These are phyloP conservation scores for Themeda triandra DNA, from an alignment of 176 grass and related monocot species.

Conservation along the genomic window DNA sequence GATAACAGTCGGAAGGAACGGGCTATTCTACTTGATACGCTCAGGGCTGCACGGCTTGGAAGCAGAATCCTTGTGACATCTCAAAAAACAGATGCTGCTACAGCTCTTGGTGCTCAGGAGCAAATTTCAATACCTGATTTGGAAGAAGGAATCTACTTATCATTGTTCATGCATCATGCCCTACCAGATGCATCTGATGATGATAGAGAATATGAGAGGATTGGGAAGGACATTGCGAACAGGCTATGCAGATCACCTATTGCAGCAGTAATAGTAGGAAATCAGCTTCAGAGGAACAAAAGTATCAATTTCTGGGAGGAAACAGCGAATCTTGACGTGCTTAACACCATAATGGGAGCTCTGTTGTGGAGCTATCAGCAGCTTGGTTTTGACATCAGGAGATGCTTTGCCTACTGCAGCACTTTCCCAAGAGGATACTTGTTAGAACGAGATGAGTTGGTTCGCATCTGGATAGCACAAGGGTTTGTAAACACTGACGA, in stretches of 20 bases:
- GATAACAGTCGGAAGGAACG: background rate
- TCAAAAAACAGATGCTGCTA: too few relatives aligned
- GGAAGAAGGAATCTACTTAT: background rate
- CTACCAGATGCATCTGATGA: background rate
- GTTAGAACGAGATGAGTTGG: background rate
- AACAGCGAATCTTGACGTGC: background rate
- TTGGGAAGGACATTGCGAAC: background rate
- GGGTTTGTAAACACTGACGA: conserved; percentile 9
- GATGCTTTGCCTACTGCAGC: conserved; percentile 28
- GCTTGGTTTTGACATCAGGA: conserved; percentile 5
- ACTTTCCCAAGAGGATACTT: conserved; percentile 14
- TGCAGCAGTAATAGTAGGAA: conserved; percentile 10
- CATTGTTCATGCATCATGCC: background rate
- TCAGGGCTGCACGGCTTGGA: too few relatives aligned
- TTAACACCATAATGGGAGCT: background rate
- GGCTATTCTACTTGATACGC: background rate
- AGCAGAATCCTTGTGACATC: too few relatives aligned
- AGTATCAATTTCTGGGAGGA: background rate
- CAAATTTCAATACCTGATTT: background rate
- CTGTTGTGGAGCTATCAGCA: conserved; percentile 23
- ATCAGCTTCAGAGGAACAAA: background rate
- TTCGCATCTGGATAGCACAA: conserved; percentile 37
- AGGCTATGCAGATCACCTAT: conserved; percentile 20
- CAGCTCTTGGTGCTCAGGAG: background rate
- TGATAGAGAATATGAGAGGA: too few relatives aligned